Evolutionary conservation across 805 yeast species (phyloP).

Genomic region (Suhomyces canberraensis): DNA sequence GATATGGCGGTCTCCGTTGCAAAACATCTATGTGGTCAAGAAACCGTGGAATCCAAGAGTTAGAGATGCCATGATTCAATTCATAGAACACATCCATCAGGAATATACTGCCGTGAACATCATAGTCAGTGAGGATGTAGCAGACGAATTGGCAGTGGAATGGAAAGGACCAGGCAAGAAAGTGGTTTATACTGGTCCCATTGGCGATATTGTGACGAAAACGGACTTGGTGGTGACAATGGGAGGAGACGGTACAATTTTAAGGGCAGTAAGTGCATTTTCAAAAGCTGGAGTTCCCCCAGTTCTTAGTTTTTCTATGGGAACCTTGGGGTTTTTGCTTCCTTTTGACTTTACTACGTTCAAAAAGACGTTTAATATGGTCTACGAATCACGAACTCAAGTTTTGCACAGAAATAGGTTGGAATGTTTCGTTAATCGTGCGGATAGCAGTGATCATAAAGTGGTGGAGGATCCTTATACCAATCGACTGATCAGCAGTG

Average conservation of each 20-base stretch:
- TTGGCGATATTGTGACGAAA: slow-evolving; percentile 54
- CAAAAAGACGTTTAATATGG: slow-evolving; percentile 57
- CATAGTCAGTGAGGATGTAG: slow-evolving; percentile 71
- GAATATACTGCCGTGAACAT: slow-evolving; percentile 72
- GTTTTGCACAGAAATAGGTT: slow-evolving; percentile 76
- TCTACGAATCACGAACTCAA: slow-evolving; percentile 64
- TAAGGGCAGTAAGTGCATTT: slow-evolving; percentile 79
- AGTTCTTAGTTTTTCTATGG: slow-evolving; percentile 80
- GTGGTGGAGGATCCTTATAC: not conserved
- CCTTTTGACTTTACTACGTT: slow-evolving; percentile 78
- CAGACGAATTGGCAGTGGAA: slow-evolving; percentile 54
- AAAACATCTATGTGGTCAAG: slow-evolving; percentile 75
- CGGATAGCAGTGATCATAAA: slow-evolving; percentile 10
- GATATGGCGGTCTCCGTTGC: slow-evolving; percentile 69
- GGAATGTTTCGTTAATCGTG: slow-evolving; percentile 61
- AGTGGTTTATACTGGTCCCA: slow-evolving; percentile 50
- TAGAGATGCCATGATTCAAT: slow-evolving; percentile 59
- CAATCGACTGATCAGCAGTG: not conserved
- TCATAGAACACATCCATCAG: slow-evolving; percentile 58
- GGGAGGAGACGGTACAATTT: slow-evolving; percentile 96
- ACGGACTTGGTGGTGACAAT: slow-evolving; percentile 81
- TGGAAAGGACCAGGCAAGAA: slow-evolving; percentile 2
- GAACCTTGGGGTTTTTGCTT: slow-evolving; percentile 83
- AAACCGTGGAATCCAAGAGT: slow-evolving; percentile 77
- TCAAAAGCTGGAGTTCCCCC: slow-evolving; percentile 80